Base-by-base conservation (phyloP, 352 stramenopile genomes). In the Phytophthora pini region DNA sequence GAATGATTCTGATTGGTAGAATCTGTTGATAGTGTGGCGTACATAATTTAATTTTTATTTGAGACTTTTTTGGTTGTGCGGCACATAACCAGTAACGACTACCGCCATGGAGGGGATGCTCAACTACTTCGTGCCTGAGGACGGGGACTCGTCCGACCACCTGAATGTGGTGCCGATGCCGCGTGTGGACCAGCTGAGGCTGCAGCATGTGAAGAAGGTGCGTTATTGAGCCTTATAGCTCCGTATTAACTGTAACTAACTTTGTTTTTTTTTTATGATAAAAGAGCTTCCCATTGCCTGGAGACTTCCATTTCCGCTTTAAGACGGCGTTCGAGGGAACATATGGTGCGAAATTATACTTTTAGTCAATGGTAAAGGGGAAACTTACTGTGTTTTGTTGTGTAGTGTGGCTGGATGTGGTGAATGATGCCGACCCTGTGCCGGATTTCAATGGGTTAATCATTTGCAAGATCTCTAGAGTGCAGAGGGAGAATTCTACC, bases 121-220 rank as follows among this genome's bases (percentile, higher is more conserved):
- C 49, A 93, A 95, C 72, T 95, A 95, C 73, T 93, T 93, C 50
- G 76, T 95, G 52, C 87, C 87, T 34, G 87, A 95, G 62, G 87
- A 95, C 72, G 87, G 87, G 38, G 87, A 95, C 68, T 88, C 83
- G 47, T 90, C 84, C 56, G 87, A 95, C 61, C 87, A 95, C 73
- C 61, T 93, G 59, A 95, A 95, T 64, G 82, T 95, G 48, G 83
- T 90, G 60, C 84, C 84, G 29, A 74, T 95, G 57, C 87, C 87
- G n/a, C 81, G 77, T 46, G 85, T 93, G 48, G 84, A 92, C 10
- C 74, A 87, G 65, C 69, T 93, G 41, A 80, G 78, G 43, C 76
- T 95, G 4, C 72, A 88, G 47, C 84, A 95, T 49, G 72, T 95
- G 20, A 95, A 95, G 67, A 90, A 93, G 71, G 84, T 93, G 41